Base-by-base conservation (phyloP, 306 rosid genomes). In the Arachis hypogaea region DNA sequence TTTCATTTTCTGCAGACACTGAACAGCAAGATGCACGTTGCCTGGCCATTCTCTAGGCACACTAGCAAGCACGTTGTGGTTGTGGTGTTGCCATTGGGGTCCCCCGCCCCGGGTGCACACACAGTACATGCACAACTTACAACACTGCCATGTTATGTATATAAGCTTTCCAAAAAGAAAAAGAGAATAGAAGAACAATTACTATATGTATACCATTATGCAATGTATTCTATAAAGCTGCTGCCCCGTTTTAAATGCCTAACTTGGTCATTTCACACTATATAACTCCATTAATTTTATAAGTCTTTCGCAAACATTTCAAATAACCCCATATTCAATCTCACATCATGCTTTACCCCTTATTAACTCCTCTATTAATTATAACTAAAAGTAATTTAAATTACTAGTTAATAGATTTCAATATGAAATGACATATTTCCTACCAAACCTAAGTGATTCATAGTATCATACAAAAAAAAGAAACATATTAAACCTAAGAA, bases 351-450 rank as follows among this genome's bases (percentile, higher is more conserved):
- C 58, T 14, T 52, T n/a, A 52, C 22, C 7, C 8, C 58, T n/a
- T 5, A 52, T 52, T 52, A 52, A 6, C 8, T 52, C 22, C 28
- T 14, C 58, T 14, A 52, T 14, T 52, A 5, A 52, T n/a, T 4
- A 51, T 51, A 52, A 52, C 9, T 52, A 14, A 52, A 52, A n/a
- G 3, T 9, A 5, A 14, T 4, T 6, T 7, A 52, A 2, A 52
- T n/a, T 8, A 52, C 7, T 5, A 14, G 28, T 36, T n/a, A 80
- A 73, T 30, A 76, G 66, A 83, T 72, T 79, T 72, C 46, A 5
- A 59, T 63, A 62, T 40, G 29, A 61, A 77, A 59, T 71, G 38
- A 28, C 18, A 50, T 29, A 70, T 49, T 68, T 52, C 33, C 44
- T 11, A 29, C 57, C 7, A 50, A 50, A 47, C 22, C 42, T 45